Evolutionary conservation across 352 stramenopile species (phyloP), one percentile per base, ranked within the genome.

Genomic region (Thraustochytrium striatum): DNA sequence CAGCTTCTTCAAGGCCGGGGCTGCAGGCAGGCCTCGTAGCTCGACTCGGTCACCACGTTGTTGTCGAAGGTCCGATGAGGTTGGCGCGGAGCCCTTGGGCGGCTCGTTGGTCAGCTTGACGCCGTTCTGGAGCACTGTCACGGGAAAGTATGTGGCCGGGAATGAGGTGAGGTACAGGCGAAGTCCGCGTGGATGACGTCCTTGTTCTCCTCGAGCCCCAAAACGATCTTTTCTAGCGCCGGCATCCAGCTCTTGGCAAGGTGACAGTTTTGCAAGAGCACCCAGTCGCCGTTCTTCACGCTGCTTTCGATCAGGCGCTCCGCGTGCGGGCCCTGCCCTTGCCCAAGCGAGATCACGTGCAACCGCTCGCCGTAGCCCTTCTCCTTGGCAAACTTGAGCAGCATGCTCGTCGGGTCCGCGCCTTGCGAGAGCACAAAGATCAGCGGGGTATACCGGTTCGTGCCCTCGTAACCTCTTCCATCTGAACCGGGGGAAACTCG

Each of bases 401-500:
- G 84, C 89, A 97, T 95, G 0, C 89, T 90, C 3, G 92, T 97
- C 7, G 92, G 92, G 69, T 97, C 92, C 0, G 92, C 92, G 2
- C 92, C 92, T 2, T 90, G 91, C 0, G 89, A 95, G 1, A 97
- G 81, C 50, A 97, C 92, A 72, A 97, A 97, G 75, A 97, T 96
- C 72, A 92, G 96, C 11, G 92, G 92, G 8, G 92, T 97, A 69
- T 91, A 92, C 39, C 90, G 87, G 53, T 96, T 90, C 7, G 91
- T 93, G 61, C 96, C 91, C 59, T 84, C 87, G 85, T 96, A 96
- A 97, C 95, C 53, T 96, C 91, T 75, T 95, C 91, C 92, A 97
- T 97, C 1, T 88, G 89, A 7, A 91, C 92, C 8, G 89, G 85
- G 3, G 93, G 93, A 2, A 90, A 91, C 69, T 94, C 87, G 2